These are phyloP conservation scores for Candida sphagnicola DNA, from an alignment of 805 yeast genomes.

Conservation along the genomic window DNA sequence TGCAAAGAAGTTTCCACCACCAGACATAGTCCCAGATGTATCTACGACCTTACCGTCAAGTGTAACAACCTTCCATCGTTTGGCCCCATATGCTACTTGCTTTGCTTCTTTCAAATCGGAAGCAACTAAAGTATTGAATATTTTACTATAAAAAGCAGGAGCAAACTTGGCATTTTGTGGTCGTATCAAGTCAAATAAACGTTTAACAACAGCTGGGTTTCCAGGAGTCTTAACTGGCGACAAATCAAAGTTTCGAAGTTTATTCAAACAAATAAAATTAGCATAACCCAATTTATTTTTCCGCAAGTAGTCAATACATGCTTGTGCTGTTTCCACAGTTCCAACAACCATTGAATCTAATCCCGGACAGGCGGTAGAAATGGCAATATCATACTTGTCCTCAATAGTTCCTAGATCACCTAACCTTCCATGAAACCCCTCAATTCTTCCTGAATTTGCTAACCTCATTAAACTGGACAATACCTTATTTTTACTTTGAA, in stretches of 20 bases:
- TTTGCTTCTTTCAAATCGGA: constrained; percentile 75
- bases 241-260: constrained; percentile 62
- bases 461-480: constrained; percentile 63
- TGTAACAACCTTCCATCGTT: constrained; percentile 86
- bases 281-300: constrained; percentile 86
- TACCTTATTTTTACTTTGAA: constrained; percentile 71
- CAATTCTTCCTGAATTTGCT: constrained; percentile 74
- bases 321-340: constrained; percentile 55
- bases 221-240: constrained; percentile 64
- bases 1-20: constrained; percentile 77
- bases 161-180: constrained; percentile 65
- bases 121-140: constrained; percentile 87
- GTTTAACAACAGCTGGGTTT: constrained; percentile 56
- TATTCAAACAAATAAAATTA: constrained; percentile 74
- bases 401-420: constrained; percentile 94
- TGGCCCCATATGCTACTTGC: constrained; percentile 77
- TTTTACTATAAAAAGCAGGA: constrained; percentile 85
- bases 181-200: constrained; percentile 78
- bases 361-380: constrained; percentile 91
- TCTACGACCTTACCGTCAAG: constrained; percentile 90
- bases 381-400: constrained; percentile 84
- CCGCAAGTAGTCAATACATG: constrained; percentile 73
- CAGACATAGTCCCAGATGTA: constrained; percentile 92
- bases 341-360: constrained; percentile 93
- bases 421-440: constrained; percentile 83